Evolutionary conservation across 495 filamentous ascomycete genomes (phyloP).

Genomic region (Annulohypoxylon stygium): DNA sequence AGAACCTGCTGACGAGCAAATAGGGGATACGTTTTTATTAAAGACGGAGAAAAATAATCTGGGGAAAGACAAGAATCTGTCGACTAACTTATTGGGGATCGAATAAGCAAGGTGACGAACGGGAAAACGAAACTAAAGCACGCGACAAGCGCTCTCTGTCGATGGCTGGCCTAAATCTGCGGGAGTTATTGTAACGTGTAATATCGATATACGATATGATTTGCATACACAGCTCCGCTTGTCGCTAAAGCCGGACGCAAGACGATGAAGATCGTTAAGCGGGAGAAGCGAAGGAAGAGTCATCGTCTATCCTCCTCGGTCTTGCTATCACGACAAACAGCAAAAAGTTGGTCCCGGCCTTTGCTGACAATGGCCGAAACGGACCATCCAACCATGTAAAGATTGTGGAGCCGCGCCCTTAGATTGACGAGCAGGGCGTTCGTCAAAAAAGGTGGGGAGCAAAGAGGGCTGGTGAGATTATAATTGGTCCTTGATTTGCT

Average conservation of each 20-base stretch:
- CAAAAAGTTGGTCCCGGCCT: slow-evolving; percentile 34
- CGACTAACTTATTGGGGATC: slow-evolving; percentile 33
- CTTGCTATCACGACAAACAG: slow-evolving; percentile 25
- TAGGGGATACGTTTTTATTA: slow-evolving; percentile 31
- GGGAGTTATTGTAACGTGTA: slow-evolving; percentile 23
- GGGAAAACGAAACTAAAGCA: slow-evolving; percentile 38
- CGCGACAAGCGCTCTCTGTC: slow-evolving; percentile 28
- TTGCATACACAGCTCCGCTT: slow-evolving; percentile 36
- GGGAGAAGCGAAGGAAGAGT: slow-evolving; percentile 38
- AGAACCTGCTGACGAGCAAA: slow-evolving; percentile 28
- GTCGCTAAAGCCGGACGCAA: slow-evolving; percentile 33
- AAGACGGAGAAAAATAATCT: slow-evolving; percentile 24
- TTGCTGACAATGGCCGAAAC: slow-evolving; percentile 41
- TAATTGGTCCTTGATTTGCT: slow-evolving; percentile 29
- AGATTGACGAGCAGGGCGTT: slow-evolving; percentile 52
- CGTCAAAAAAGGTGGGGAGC: slow-evolving; percentile 39
- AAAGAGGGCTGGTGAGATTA: background rate
- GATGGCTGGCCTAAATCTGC: slow-evolving; percentile 14
- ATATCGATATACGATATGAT: slow-evolving; percentile 20
- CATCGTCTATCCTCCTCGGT: slow-evolving; percentile 28
- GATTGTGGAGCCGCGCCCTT: slow-evolving; percentile 52
- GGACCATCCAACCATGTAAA: slow-evolving; percentile 40
- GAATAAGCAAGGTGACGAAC: slow-evolving; percentile 30
- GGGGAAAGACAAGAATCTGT: slow-evolving; percentile 26
- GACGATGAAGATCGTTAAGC: slow-evolving; percentile 34